Conservation (phyloP, 306 rosid species). For the Vigna trinervia region DNA sequence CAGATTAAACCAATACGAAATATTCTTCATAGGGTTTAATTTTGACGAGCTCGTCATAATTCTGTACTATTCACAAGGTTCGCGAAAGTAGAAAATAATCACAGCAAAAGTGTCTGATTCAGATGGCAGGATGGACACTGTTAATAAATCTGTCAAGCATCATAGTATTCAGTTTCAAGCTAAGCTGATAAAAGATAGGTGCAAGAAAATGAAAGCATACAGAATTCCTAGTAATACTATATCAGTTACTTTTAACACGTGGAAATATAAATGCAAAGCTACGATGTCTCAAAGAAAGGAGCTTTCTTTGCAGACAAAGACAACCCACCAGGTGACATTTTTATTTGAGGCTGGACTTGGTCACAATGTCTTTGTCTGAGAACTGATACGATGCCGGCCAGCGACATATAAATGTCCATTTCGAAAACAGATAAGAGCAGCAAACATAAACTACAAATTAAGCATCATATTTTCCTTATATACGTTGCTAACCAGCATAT, state of each 20-base stretch:
- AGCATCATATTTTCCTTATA: constrained; percentile 17
- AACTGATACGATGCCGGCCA: constrained; percentile 46
- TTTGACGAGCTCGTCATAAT: no score
- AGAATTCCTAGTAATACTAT: background rate
- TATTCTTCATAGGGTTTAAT: no score
- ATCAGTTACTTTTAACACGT: background rate
- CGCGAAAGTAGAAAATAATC: no score
- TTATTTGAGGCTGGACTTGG: constrained; percentile 23
- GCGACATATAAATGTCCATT: constrained; percentile 25
- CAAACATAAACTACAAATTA: constrained; percentile 40
- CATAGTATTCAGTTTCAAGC: constrained; percentile 4
- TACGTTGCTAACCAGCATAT: background rate
- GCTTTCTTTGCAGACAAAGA: background rate
- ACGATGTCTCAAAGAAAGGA: background rate
- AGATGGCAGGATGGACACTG: no score
- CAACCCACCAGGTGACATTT: background rate
- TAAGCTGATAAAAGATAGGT: background rate
- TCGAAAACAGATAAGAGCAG: constrained; percentile 27
- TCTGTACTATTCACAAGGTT: no score
- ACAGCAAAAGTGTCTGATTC: no score
- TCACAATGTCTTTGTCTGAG: constrained; percentile 23
- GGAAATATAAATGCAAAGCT: background rate
- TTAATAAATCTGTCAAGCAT: background rate
- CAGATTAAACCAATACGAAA: no score
- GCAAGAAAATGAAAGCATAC: background rate